A percentile compares a stretch with the other conserved stretches of the same genome.
These are phyloP conservation scores for Leishmania gerbilli DNA, from an alignment of 208 protist species.

Conservation along the genomic window DNA sequence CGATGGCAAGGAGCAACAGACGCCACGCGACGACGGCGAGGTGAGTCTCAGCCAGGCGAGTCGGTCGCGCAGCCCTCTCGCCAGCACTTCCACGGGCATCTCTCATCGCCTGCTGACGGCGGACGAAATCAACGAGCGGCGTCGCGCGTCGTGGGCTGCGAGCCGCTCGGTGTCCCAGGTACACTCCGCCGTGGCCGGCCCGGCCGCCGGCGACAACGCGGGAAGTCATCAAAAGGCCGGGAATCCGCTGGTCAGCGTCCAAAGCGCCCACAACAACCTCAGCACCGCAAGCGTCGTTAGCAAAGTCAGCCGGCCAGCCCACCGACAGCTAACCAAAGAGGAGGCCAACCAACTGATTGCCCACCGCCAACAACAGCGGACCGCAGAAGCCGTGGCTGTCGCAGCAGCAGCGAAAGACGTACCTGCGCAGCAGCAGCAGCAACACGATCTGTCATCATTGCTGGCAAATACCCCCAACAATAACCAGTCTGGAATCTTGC, in stretches of 20 bases:
- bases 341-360: conserved; percentile 36
- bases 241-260: neutral
- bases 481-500: neutral
- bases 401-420: conserved; percentile 9
- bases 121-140: conserved; percentile 24
- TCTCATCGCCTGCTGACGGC: conserved; percentile 30
- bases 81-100: conserved; percentile 17
- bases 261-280: conserved; percentile 21
- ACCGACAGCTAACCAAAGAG: conserved; percentile 43
- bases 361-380: conserved; percentile 34
- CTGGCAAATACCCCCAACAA: neutral
- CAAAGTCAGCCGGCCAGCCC: conserved; percentile 22
- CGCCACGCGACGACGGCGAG: conserved; percentile 2
- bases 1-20: conserved; percentile 13
- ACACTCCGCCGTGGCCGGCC: neutral
- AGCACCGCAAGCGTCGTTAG: conserved; percentile 14
- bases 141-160: conserved; percentile 8
- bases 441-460: neutral
- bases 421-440: conserved; percentile 15
- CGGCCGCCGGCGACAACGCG: neutral
- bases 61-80: conserved; percentile 15
- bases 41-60: conserved; percentile 6
- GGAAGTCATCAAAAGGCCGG: neutral
- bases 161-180: conserved; percentile 16
- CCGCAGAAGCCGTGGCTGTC: conserved; percentile 8